Evolutionary conservation across 2,329 filamentous ascomycete species (phyloP).

Genomic region (Thielaviopsis populi): DNA sequence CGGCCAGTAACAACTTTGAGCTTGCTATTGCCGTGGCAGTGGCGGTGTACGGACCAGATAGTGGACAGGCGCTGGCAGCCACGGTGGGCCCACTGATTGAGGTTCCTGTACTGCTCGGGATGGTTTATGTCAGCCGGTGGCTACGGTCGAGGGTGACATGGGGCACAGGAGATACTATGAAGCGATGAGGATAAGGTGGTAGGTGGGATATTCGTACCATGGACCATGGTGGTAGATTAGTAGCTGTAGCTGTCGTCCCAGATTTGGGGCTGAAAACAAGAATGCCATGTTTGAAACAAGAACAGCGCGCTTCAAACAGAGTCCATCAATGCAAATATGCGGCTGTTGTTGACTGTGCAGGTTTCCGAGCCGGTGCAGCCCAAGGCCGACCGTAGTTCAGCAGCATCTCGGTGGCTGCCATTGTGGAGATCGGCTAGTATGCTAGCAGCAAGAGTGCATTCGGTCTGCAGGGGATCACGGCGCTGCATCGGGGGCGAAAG

Average conservation of each 20-base stretch:
- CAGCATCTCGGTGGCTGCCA: background rate
- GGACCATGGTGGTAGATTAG: background rate
- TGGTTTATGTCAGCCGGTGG: conserved; percentile 61
- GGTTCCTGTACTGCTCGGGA: conserved; percentile 60
- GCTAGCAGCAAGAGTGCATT: conserved; percentile 8
- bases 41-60: conserved; percentile 61
- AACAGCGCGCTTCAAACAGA: background rate
- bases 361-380: conserved; percentile 6
- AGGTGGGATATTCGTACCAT: background rate
- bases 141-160: conserved; percentile 29
- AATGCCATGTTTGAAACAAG: background rate
- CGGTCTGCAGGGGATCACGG: conserved; percentile 3
- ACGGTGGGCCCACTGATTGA: conserved; percentile 79
- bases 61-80: conserved; percentile 64
- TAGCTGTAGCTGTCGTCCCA: background rate
- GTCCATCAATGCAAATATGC: conserved; percentile 12
- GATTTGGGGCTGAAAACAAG: background rate
- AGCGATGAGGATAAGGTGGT: background rate
- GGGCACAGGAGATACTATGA: background rate
- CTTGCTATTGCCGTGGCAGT: conserved; percentile 79
- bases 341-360: conserved; percentile 10
- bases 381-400: background rate
- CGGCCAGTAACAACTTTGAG: conserved; percentile 88
- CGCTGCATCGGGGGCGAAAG: background rate
- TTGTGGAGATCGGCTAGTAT: conserved; percentile 9